Base-by-base conservation (phyloP, 2,329 filamentous ascomycete genomes). In the Phaeosphaeria sp. region DNA sequence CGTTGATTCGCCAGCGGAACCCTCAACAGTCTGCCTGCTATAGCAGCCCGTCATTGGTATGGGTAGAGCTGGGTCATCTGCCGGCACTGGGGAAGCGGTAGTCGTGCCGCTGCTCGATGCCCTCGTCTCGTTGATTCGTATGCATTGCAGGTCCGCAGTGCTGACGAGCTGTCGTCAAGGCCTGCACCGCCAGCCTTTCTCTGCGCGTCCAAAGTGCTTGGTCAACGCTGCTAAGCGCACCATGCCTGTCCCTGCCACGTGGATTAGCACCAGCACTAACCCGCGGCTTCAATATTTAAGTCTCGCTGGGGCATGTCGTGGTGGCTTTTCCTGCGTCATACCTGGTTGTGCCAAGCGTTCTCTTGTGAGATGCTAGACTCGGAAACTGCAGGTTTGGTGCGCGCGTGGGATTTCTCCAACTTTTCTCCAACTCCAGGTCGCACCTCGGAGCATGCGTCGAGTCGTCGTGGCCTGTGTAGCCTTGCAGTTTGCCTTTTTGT, bases 211-310 rank as follows among this genome's bases (percentile, higher is more conserved):
- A 36, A 11, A 36, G 30, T 36, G 6, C 6, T 11, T 7, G 6
- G 13, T 7, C 3, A 36, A 11, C 30, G 30, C 30, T 36, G 30
- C 6, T 46, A 13, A 46, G n/a, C 43, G 52, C 56, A 21, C 46
- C 20, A 55, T 55, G 52, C 56, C 52, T 55, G 56, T 49, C 30
- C 44, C 43, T 55, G 48, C 56, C 49, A 59, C 56, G 52, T 52
- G 56, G 46, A 59, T 47, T 46, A 50, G 43, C 46, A 46, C 47
- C 33, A 27, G 48, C 27, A 54, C 27, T 48, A 54, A 27, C 23
- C 6, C 18, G 23, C 20, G 25, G 33, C 42, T 36, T 27, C 42
- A 47, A 42, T 47, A 33, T 36, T n/a, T 17, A 21, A 3, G 7
- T 13, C 15, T 36, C n/a, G 15, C 9, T 46, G 50, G 15, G 41